phyloP scores from a whole-genome alignment of 192 early-diverging fungal species.

The Podila epicladia region DNA sequence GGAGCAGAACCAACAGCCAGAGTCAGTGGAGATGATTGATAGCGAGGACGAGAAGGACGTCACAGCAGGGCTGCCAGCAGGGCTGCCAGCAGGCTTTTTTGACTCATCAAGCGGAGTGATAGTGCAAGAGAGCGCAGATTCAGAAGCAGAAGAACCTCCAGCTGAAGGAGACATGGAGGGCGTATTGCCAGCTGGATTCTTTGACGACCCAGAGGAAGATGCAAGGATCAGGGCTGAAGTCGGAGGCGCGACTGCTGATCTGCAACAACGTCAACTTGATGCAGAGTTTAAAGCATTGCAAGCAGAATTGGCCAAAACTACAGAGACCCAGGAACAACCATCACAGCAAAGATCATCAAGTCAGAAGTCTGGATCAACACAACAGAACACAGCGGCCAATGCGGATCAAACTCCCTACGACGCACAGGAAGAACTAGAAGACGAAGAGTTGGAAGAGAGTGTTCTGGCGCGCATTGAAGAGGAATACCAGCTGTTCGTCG shows the following conservation, averaged over 20 bases:
- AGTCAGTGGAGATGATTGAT: slow-evolving; percentile 11
- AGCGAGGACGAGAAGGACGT: slow-evolving; percentile 47
- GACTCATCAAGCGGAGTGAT: slow-evolving; percentile 19
- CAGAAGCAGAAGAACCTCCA: not conserved
- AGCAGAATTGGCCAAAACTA: slow-evolving; percentile 31
- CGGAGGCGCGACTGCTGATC: slow-evolving; percentile 42
- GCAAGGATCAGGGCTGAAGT: slow-evolving; percentile 50
- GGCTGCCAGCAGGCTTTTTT: slow-evolving; percentile 58
- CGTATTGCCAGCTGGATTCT: slow-evolving; percentile 61
- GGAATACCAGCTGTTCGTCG: slow-evolving; percentile 42
- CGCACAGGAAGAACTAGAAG: slow-evolving; percentile 31
- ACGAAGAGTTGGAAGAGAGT: slow-evolving; percentile 40
- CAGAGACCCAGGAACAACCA: slow-evolving; percentile 35
- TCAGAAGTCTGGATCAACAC: not conserved
- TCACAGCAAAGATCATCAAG: not conserved
- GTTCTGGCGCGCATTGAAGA: slow-evolving; percentile 38
- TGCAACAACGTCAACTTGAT: slow-evolving; percentile 42
- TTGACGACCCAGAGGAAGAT: slow-evolving; percentile 61
- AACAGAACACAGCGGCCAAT: not conserved
- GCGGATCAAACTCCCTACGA: slow-evolving; percentile 16
- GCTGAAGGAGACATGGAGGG: slow-evolving; percentile 25
- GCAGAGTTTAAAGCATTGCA: slow-evolving; percentile 37
- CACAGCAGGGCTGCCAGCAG: slow-evolving; percentile 52
- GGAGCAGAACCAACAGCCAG: slow-evolving; percentile 5
- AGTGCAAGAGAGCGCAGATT: not conserved